Percentiles rank a stretch among this genome's conserved stretches.
phyloP scores from a whole-genome alignment of 441 rosid species.

The Sinapis alba region DNA sequence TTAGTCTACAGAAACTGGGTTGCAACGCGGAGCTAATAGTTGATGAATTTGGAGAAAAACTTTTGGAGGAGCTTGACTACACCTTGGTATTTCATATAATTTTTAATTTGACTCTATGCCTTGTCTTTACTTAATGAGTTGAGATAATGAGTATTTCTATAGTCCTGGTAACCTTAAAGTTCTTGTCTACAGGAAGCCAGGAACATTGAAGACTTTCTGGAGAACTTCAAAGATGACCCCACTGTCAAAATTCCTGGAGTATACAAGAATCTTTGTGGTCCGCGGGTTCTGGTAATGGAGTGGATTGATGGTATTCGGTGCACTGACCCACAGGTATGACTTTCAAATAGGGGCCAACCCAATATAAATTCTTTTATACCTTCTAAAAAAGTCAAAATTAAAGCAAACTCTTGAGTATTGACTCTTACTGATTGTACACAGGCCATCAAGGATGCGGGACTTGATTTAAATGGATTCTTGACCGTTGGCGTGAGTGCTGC shows the following conservation, averaged over 20 bases:
- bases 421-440: slow-evolving; percentile 38
- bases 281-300: slow-evolving; percentile 95
- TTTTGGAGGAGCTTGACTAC: slow-evolving; percentile 97
- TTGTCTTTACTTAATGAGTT: not conserved
- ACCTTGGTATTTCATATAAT: slow-evolving; percentile 63
- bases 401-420: slow-evolving; percentile 6
- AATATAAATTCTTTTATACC: slow-evolving; percentile 19
- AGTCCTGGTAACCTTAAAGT: slow-evolving; percentile 6
- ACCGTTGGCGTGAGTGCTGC: slow-evolving; percentile 99
- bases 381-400: slow-evolving; percentile 1
- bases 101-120: slow-evolving; percentile 25
- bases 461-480: slow-evolving; percentile 83
- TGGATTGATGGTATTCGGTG: slow-evolving; percentile 99
- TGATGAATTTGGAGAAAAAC: slow-evolving; percentile 96
- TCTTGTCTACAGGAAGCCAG: slow-evolving; percentile 76
- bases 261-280: slow-evolving; percentile 82
- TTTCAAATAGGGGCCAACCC: slow-evolving; percentile 22
- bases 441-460: slow-evolving; percentile 91
- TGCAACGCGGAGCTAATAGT: slow-evolving; percentile 96
- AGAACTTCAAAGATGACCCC: slow-evolving; percentile 90
- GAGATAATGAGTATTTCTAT: not conserved
- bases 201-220: slow-evolving; percentile 90
- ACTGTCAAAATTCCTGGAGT: slow-evolving; percentile 93
- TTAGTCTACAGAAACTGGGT: slow-evolving; percentile 87
- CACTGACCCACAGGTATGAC: slow-evolving; percentile 87